phyloP scores from a whole-genome alignment of 345 rosid species.

The Citrus hindsii region DNA sequence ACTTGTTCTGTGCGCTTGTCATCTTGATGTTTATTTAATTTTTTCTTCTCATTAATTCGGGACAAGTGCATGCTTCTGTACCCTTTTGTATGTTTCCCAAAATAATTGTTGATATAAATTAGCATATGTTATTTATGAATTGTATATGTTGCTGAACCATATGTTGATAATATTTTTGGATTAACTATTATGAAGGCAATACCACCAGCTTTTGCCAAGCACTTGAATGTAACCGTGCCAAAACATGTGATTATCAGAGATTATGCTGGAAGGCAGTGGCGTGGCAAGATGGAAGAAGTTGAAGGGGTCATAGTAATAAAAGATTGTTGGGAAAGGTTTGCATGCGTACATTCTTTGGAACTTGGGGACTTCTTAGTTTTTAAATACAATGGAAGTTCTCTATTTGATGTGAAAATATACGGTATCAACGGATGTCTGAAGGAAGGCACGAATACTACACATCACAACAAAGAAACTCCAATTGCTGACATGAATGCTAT shows the following conservation, averaged over 20 bases:
- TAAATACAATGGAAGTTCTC: conserved; percentile 2
- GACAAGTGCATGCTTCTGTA: too few species aligned
- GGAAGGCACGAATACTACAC: neutral
- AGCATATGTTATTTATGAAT: neutral
- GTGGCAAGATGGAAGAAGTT: conserved; percentile 10
- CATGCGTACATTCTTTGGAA: conserved; percentile 1
- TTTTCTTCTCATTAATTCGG: too few species aligned
- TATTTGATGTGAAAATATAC: conserved; percentile 18
- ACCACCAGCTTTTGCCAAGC: conserved; percentile 19
- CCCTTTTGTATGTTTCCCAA: neutral
- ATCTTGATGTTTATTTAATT: too few species aligned
- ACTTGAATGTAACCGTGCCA: neutral
- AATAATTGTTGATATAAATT: neutral
- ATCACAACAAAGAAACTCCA: neutral
- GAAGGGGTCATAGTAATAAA: conserved; percentile 7
- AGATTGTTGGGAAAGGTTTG: conserved; percentile 32
- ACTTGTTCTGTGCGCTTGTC: too few species aligned
- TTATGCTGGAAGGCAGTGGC: conserved; percentile 20
- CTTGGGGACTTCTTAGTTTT: conserved; percentile 26
- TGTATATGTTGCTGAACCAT: neutral
- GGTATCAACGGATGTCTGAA: conserved; percentile 18
- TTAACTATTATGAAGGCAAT: conserved; percentile 13
- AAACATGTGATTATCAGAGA: conserved; percentile 7
- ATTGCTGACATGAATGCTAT: neutral
- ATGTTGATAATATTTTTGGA: neutral